Percentiles rank a stretch among this genome's conserved stretches.
phyloP scores from a whole-genome alignment of 495 filamentous ascomycete genomes.

The Penicillium pulvis region DNA sequence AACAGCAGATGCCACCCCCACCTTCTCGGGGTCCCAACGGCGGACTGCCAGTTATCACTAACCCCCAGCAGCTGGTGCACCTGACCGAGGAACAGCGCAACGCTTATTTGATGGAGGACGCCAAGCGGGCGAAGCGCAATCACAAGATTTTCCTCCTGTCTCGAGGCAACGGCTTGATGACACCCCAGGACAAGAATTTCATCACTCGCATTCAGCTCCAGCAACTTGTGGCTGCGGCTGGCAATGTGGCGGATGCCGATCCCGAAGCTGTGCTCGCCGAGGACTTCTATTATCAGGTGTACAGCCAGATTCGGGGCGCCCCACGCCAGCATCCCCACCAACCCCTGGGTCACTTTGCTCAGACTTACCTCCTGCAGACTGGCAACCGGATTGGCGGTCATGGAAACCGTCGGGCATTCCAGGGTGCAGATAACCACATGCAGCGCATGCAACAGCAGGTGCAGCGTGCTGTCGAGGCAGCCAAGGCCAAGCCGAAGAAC shows the following conservation, averaged over 20 bases:
- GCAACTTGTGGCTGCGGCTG: constrained; percentile 89
- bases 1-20: constrained; percentile 33
- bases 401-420: constrained; percentile 63
- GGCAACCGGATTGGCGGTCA: constrained; percentile 72
- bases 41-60: constrained; percentile 59
- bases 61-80: constrained; percentile 72
- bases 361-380: constrained; percentile 95
- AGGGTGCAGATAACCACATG: constrained; percentile 90
- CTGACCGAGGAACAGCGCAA: constrained; percentile 78
- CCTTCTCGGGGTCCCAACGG: constrained; percentile 28
- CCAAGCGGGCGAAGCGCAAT: constrained; percentile 93
- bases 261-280: constrained; percentile 79
- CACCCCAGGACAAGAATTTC: constrained; percentile 98
- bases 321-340: constrained; percentile 86
- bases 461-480: constrained; percentile 93
- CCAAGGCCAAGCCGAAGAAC: constrained; percentile 95
- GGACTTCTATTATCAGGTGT: constrained; percentile 99
- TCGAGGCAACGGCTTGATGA: constrained; percentile 96
- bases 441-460: constrained; percentile 99
- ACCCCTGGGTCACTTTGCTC: constrained; percentile 91
- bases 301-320: constrained; percentile 87
- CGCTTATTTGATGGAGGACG: constrained; percentile 83
- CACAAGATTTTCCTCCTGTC: constrained; percentile 97
- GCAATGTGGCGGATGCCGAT: constrained; percentile 77
- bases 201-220: constrained; percentile 97